Evolutionary conservation across 257 asterid species (phyloP).

Genomic region (Solanum pimpinellifolium): DNA sequence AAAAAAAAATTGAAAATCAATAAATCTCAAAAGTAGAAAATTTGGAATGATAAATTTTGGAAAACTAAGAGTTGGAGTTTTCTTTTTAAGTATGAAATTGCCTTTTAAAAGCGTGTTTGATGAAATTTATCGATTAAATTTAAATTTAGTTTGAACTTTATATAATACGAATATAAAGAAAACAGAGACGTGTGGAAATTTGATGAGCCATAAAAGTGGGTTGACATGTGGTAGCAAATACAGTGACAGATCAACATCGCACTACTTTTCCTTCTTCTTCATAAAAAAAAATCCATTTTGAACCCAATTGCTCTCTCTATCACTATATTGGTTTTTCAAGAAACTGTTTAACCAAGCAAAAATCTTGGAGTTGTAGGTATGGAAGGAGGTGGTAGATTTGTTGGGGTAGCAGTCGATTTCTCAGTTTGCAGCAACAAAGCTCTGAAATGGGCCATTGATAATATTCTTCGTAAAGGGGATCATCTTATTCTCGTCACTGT

Average conservation of each 20-base stretch:
- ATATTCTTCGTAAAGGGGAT: slow-evolving; percentile 54
- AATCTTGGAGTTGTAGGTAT: slow-evolving; percentile 1
- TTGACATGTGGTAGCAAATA: neutral
- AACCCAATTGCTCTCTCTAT: neutral
- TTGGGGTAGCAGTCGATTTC: slow-evolving; percentile 87
- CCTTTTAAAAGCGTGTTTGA: accelerated
- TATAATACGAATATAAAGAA: no score
- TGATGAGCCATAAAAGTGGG: neutral
- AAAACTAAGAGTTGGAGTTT: neutral
- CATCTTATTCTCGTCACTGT: slow-evolving; percentile 54
- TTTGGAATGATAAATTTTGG: neutral
- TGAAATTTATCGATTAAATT: no score
- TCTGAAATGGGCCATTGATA: slow-evolving; percentile 61
- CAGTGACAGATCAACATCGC: neutral
- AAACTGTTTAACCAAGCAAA: neutral
- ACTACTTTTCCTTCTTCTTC: neutral
- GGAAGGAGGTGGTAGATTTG: slow-evolving; percentile 40
- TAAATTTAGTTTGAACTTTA: no score
- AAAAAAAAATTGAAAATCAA: no score
- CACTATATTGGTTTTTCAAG: neutral
- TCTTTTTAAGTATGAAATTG: no score
- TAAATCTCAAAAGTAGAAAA: neutral
- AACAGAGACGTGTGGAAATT: neutral
- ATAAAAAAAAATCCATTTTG: neutral
- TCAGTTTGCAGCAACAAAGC: slow-evolving; percentile 77